Evolutionary conservation across 208 protist species (phyloP), one percentile per base, ranked within the genome.

Genomic region (Borovskyia barvae): DNA sequence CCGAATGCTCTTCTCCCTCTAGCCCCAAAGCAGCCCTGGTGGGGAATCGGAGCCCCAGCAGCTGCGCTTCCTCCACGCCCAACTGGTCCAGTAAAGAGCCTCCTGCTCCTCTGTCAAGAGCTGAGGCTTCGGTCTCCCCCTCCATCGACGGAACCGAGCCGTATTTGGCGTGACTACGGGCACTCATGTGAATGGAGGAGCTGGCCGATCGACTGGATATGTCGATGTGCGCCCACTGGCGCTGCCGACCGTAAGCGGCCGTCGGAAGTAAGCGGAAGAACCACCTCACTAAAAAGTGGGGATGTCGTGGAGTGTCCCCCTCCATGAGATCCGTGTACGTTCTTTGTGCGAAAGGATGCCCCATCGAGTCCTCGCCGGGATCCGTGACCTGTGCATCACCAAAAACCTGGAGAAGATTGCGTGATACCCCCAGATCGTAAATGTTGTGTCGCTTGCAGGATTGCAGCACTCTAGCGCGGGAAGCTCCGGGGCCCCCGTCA

Each of bases 341-440:
- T 12, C 53, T 49, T 7, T 29, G 22, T 19, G 57, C 47, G 45
- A 56, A 33, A 28, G 67, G 26, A 9, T 46, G 32, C 15, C 43
- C 55, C 3, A 39, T 5, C 6, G 37, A 35, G 20, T 65, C 43
- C 28, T 12, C 25, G 11, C 47, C 54, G 22, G 47, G 24, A 22
- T 57, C 5, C 17, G 5, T 29, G 19, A 78, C 59, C 47, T 63
- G 20, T 2, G 77, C 89, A 54, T 95, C 89, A 30, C 89, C 89
- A 56, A 95, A 95, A 14, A 95, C 73, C 41, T 93, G 85, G 26
- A 92, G 60, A 2, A 95, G 67, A 53, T 90, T 90, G 19, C 77
- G 62, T 39, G 66, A 62, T 20, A 95, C 80, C 11, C 89, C 89
- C 14, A 95, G 46, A 52, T 95, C 89, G 59, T 87, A 95, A 17